phyloP scores from a whole-genome alignment of 1,139 yeast species.

The Candida glucosophila region DNA sequence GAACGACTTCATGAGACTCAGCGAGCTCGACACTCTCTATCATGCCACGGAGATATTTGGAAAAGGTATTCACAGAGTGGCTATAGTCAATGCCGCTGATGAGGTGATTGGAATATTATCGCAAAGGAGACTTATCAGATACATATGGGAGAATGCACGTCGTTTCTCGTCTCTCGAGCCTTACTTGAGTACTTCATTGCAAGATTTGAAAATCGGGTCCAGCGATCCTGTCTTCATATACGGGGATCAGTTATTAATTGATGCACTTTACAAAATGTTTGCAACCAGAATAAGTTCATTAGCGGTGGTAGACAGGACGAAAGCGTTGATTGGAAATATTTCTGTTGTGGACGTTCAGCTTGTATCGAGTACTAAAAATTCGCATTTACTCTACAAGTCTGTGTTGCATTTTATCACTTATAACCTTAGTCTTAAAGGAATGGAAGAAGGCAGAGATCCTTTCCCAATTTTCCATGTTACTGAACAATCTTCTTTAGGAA shows the following conservation, averaged over 20 bases:
- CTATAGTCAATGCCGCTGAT: constrained; percentile 47
- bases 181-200: constrained; percentile 56
- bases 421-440: constrained; percentile 78
- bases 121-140: constrained; percentile 76
- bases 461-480: constrained; percentile 94
- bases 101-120: constrained; percentile 71
- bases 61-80: constrained; percentile 86
- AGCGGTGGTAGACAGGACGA: constrained; percentile 83
- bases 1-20: constrained; percentile 74
- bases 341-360: constrained; percentile 89
- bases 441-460: constrained; percentile 91
- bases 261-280: constrained; percentile 82
- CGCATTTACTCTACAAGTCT: constrained; percentile 69
- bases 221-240: constrained; percentile 64
- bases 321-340: constrained; percentile 78
- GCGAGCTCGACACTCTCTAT: constrained; percentile 58
- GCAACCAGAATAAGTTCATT: constrained; percentile 76
- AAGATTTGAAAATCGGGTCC: constrained; percentile 64
- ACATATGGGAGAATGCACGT: constrained; percentile 87
- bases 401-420: constrained; percentile 85
- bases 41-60: constrained; percentile 81
- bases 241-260: constrained; percentile 81
- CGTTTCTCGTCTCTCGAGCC: constrained; percentile 74
- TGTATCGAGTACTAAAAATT: constrained; percentile 77
- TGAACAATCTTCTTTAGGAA: constrained; percentile 66